A percentile compares a stretch with the other conserved stretches of the same genome.
These are phyloP conservation scores for Bryoerythrophyllum caledonicum DNA, from an alignment of 225 moss, liverwort and hornwort species.

Conservation along the genomic window DNA sequence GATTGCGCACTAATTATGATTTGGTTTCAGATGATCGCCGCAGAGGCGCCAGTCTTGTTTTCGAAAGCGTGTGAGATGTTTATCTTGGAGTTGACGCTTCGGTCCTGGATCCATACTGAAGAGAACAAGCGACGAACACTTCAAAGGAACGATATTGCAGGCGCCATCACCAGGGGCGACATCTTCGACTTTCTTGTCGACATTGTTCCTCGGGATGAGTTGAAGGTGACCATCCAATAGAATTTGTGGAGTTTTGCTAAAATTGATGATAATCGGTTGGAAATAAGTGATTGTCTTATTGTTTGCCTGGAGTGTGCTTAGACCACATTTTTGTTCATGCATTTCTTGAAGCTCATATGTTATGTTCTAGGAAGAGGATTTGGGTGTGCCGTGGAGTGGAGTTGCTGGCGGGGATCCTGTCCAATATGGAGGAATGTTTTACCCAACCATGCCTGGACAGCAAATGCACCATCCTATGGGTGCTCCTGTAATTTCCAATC, in stretches of 20 bases:
- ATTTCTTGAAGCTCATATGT: constrained; percentile 1
- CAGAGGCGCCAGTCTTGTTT: constrained; percentile 87
- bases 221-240: constrained; percentile 73
- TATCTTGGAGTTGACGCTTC: constrained; percentile 82
- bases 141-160: constrained; percentile 89
- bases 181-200: constrained; percentile 94
- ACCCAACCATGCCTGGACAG: constrained; percentile 66
- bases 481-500: constrained; percentile 46
- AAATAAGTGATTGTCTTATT: not conserved
- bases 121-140: constrained; percentile 86
- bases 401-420: constrained; percentile 61
- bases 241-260: not conserved
- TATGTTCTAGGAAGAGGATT: constrained; percentile 70
- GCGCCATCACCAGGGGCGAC: constrained; percentile 84
- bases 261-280: not conserved
- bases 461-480: constrained; percentile 77
- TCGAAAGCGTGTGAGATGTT: constrained; percentile 97
- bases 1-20: not conserved
- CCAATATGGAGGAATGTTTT: constrained; percentile 74
- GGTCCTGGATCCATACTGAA: constrained; percentile 93
- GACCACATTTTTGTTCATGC: not conserved
- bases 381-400: constrained; percentile 81
- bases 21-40: constrained; percentile 76
- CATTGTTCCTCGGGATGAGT: constrained; percentile 83
- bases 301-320: not conserved